phyloP scores from a whole-genome alignment of 2,329 filamentous ascomycete genomes.

The Aquanectria penicillioides region DNA sequence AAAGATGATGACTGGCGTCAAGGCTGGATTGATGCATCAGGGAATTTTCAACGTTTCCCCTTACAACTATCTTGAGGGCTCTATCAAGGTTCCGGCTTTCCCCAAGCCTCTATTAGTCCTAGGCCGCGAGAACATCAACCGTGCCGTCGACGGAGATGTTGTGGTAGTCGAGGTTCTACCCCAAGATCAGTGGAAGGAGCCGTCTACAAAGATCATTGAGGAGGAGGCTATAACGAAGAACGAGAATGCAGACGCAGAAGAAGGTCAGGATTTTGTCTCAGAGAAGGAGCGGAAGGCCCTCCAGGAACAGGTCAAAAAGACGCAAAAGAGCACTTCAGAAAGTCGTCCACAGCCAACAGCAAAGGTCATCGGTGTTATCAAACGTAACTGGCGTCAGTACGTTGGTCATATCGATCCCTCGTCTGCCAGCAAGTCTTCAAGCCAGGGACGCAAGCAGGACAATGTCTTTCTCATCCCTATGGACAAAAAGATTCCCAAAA shows the following conservation, averaged over 20 bases:
- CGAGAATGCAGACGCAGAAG: slow-evolving; percentile 90
- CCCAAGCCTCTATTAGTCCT: slow-evolving; percentile 88
- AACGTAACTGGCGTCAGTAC: slow-evolving; percentile 97
- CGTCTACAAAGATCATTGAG: slow-evolving; percentile 94
- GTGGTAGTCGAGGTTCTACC: slow-evolving; percentile 94
- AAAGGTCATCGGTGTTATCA: slow-evolving; percentile 89
- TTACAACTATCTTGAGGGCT: slow-evolving; percentile 97
- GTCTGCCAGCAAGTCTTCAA: slow-evolving; percentile 78
- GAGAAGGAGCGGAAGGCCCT: slow-evolving; percentile 87
- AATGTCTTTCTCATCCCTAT: slow-evolving; percentile 96
- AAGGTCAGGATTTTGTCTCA: slow-evolving; percentile 80
- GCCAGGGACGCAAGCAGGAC: slow-evolving; percentile 85
- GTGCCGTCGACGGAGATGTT: slow-evolving; percentile 89
- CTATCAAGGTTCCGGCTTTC: slow-evolving; percentile 89
- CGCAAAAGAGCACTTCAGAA: slow-evolving; percentile 80
- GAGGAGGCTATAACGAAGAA: slow-evolving; percentile 92
- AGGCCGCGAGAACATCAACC: slow-evolving; percentile 95
- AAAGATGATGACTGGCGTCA: slow-evolving; percentile 93
- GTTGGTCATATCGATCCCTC: slow-evolving; percentile 94
- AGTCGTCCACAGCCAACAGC: slow-evolving; percentile 89
- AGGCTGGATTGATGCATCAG: slow-evolving; percentile 89
- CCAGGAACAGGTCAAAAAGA: slow-evolving; percentile 90
- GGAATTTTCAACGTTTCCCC: slow-evolving; percentile 95
- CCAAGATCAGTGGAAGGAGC: slow-evolving; percentile 95
- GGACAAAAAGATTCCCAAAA: slow-evolving; percentile 98